Percentiles rank a stretch among this genome's conserved stretches.
phyloP scores from a whole-genome alignment of 495 filamentous ascomycete genomes.

The Aspergillus heteromorphus region DNA sequence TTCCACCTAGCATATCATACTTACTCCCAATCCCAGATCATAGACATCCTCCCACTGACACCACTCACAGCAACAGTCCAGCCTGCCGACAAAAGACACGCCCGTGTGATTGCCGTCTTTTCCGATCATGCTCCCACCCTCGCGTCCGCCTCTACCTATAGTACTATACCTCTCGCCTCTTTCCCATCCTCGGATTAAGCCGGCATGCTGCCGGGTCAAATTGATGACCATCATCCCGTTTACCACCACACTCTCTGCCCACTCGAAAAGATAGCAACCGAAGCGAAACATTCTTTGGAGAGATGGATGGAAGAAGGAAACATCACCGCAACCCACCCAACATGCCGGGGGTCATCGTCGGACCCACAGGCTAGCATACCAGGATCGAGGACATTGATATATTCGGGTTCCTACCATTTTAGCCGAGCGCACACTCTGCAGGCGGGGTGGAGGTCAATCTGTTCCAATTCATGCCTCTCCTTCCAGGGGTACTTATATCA shows the following conservation, averaged over 20 bases:
- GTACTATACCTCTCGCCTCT: no score
- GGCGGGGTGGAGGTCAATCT: neutral
- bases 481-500: no score
- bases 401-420: constrained; percentile 23
- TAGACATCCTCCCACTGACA: no score
- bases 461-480: no score
- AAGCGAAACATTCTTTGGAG: constrained; percentile 17
- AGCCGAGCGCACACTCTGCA: neutral
- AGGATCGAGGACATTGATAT: constrained; percentile 22
- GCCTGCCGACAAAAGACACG: constrained; percentile 31
- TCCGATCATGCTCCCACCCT: constrained; percentile 35
- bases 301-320: constrained; percentile 10
- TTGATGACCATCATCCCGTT: constrained; percentile 5
- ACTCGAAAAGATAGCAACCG: constrained; percentile 5
- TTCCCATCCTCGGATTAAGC: constrained; percentile 30
- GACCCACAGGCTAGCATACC: constrained; percentile 10
- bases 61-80: constrained; percentile 16
- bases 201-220: constrained; percentile 15
- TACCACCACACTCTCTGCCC: constrained; percentile 4
- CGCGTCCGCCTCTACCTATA: constrained; percentile 36
- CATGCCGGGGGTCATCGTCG: constrained; percentile 9
- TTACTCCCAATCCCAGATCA: constrained; percentile 21
- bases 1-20: no score
- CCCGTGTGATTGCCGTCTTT: constrained; percentile 37
- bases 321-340: constrained; percentile 14